Evolutionary conservation across 2,329 filamentous ascomycete genomes (phyloP).

Genomic region (Eurotiales sp.): DNA sequence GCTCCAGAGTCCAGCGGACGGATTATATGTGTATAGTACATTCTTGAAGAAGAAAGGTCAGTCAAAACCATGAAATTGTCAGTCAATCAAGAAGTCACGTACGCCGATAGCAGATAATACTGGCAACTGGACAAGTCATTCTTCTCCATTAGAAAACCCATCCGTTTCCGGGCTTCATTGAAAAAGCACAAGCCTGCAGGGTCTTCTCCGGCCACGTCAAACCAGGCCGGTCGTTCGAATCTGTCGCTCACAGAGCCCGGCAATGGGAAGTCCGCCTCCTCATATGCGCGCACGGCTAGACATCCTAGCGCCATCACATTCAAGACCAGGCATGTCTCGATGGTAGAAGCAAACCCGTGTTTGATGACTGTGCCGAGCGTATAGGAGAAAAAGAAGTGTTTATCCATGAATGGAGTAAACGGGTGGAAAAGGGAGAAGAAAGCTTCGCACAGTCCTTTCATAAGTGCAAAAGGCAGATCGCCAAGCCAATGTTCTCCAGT

Average conservation of each 20-base stretch:
- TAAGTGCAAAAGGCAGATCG: conserved; percentile 44
- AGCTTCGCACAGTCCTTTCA: conserved; percentile 51
- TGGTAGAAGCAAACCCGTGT: conserved; percentile 49
- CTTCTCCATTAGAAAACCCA: conserved; percentile 51
- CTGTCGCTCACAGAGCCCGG: conserved; percentile 33
- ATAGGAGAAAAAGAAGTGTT: conserved; percentile 49
- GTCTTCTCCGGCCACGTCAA: conserved; percentile 35
- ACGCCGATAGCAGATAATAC: conserved; percentile 51
- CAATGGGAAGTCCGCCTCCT: conserved; percentile 47
- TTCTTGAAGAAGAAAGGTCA: conserved; percentile 18
- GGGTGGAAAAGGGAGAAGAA: conserved; percentile 56
- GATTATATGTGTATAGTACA: conserved; percentile 51
- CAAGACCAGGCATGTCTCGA: conserved; percentile 51
- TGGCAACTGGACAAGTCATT: conserved; percentile 51
- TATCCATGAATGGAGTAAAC: conserved; percentile 51
- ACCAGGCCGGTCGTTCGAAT: conserved; percentile 38
- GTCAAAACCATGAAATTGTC: background rate
- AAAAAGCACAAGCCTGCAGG: conserved; percentile 51
- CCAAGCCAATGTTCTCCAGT: conserved; percentile 44
- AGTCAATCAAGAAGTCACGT: conserved; percentile 14
- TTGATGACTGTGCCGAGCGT: conserved; percentile 49
- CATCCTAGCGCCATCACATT: conserved; percentile 52
- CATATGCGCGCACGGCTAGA: conserved; percentile 47
- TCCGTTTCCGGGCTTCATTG: conserved; percentile 51
- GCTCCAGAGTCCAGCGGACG: conserved; percentile 54